These are phyloP conservation scores for Russula sp. DNA, from an alignment of 768 basidiomycete genomes.

Conservation along the genomic window DNA sequence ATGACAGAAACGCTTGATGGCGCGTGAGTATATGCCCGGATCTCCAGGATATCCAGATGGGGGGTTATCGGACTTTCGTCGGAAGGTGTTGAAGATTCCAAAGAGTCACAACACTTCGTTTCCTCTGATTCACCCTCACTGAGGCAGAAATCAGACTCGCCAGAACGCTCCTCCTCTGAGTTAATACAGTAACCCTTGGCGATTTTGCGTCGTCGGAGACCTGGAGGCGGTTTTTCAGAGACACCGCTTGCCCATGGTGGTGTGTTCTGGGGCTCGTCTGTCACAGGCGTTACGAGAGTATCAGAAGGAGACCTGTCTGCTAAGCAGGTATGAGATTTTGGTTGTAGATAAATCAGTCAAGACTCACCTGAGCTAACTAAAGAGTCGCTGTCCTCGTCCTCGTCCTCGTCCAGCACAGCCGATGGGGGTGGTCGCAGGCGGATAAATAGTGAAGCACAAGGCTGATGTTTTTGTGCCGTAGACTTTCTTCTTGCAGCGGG, in stretches of 20 bases:
- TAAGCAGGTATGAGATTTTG: not conserved
- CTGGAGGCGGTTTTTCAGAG: slow-evolving; percentile 10
- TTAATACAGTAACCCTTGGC: slow-evolving; percentile 21
- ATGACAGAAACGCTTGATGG: slow-evolving; percentile 19
- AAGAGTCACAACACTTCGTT: slow-evolving; percentile 15
- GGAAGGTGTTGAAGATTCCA: slow-evolving; percentile 16
- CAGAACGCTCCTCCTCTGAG: slow-evolving; percentile 28
- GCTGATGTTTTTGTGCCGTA: slow-evolving; percentile 21
- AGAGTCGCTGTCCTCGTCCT: slow-evolving; percentile 14
- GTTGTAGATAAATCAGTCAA: not conserved
- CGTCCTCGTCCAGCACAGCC: not conserved
- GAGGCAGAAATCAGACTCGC: slow-evolving; percentile 43
- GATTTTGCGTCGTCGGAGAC: slow-evolving; percentile 26
- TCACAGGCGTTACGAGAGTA: slow-evolving; percentile 20
- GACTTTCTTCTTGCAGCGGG: slow-evolving; percentile 23
- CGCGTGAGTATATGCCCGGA: not conserved
- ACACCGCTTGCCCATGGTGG: slow-evolving; percentile 21
- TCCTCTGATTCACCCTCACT: slow-evolving; percentile 35
- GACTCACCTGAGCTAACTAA: slow-evolving; percentile 18
- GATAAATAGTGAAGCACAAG: slow-evolving; percentile 23
- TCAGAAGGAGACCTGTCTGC: slow-evolving; percentile 26
- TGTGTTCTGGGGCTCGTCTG: slow-evolving; percentile 11
- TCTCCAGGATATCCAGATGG: slow-evolving; percentile 27
- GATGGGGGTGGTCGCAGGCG: slow-evolving; percentile 25
- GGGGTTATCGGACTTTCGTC: slow-evolving; percentile 8